Conservation (phyloP, 352 stramenopile species). For the Globisporangium viniferum region DNA sequence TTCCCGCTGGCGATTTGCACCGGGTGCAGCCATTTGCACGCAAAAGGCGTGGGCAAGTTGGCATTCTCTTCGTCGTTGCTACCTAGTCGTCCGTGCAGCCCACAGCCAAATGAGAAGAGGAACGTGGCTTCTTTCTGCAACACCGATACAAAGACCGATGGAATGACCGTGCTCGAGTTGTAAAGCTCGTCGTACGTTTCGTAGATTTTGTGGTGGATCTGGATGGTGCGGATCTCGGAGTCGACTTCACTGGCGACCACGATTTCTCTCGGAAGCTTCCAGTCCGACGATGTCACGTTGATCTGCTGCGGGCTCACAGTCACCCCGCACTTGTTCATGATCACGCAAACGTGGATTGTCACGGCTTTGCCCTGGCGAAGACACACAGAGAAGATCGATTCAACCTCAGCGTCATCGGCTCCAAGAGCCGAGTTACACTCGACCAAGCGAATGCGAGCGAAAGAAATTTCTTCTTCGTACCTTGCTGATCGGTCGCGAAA, state of each 20-base stretch:
- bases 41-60: constrained; percentile 47
- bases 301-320: constrained; percentile 41
- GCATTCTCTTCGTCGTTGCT: constrained; percentile 44
- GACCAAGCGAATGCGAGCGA: background rate
- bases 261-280: constrained; percentile 45
- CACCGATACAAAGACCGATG: constrained; percentile 67
- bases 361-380: constrained; percentile 38
- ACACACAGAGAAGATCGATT: no score
- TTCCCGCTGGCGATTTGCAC: constrained; percentile 67
- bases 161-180: constrained; percentile 39
- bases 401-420: no score
- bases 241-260: constrained; percentile 36
- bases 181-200: constrained; percentile 51
- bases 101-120: constrained; percentile 67
- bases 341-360: constrained; percentile 58
- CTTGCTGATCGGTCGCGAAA: constrained; percentile 44
- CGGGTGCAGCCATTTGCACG: constrained; percentile 62
- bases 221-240: constrained; percentile 56
- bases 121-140: constrained; percentile 71
- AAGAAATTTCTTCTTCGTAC: constrained; percentile 17
- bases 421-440: background rate
- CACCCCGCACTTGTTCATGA: constrained; percentile 65
- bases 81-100: constrained; percentile 49
- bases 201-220: constrained; percentile 74
- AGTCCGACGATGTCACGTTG: constrained; percentile 52